Evolutionary conservation across 1,284 basidiomycete genomes (phyloP).

Genomic region (Cryptococcus sp.): DNA sequence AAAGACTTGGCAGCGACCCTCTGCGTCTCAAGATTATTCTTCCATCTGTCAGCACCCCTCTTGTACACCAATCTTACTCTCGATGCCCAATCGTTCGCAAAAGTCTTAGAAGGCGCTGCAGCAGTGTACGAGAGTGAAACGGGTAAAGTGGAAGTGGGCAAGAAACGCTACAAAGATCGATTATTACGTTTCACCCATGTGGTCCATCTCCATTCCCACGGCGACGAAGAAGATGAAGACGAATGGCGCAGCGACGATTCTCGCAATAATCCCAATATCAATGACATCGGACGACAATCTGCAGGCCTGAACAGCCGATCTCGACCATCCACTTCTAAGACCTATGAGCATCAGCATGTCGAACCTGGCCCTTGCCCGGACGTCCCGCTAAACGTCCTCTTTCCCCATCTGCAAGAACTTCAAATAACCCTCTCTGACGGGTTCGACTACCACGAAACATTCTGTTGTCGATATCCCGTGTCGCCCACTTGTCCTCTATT

Average conservation of each 20-base stretch:
- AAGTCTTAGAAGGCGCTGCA: slow-evolving; percentile 6
- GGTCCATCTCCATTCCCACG: slow-evolving; percentile 14
- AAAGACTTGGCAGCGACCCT: slow-evolving; percentile 5
- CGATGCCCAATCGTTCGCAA: background rate
- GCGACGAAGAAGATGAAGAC: slow-evolving; percentile 14
- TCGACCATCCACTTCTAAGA: background rate
- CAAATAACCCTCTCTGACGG: slow-evolving; percentile 13
- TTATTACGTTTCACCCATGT: slow-evolving; percentile 11
- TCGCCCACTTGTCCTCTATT: slow-evolving; percentile 9
- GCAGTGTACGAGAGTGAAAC: slow-evolving; percentile 9
- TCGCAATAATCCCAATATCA: background rate
- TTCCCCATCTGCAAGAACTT: slow-evolving; percentile 8
- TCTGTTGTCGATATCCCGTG: slow-evolving; percentile 12
- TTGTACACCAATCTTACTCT: slow-evolving; percentile 9
- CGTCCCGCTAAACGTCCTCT: slow-evolving; percentile 6
- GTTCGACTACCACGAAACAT: slow-evolving; percentile 19
- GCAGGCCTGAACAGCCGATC: background rate
- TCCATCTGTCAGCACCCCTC: slow-evolving; percentile 15
- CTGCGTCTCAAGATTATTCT: slow-evolving; percentile 15
- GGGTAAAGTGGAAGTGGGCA: slow-evolving; percentile 12
- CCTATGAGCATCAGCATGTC: too few species aligned
- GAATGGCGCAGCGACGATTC: background rate
- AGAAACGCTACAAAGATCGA: slow-evolving; percentile 17
- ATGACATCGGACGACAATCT: background rate
- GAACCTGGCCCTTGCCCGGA: slow-evolving; percentile 7